A percentile compares a stretch with the other conserved stretches of the same genome.
These are phyloP conservation scores for Pseudocercospora pini-densiflorae DNA, from an alignment of 2,329 filamentous ascomycete species.

Conservation along the genomic window DNA sequence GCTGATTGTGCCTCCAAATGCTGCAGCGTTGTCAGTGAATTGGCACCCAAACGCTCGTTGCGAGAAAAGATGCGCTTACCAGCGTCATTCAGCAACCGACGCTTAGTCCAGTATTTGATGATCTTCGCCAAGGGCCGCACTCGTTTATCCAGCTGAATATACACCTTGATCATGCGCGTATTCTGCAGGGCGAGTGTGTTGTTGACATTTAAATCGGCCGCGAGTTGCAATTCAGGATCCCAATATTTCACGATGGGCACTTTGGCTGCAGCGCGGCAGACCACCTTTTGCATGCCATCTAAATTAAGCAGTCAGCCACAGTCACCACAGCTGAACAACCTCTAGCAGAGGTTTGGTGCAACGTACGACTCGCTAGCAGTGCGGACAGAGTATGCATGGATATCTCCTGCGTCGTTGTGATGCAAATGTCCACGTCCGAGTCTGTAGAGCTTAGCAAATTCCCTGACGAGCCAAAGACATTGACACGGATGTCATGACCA, in stretches of 20 bases:
- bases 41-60: too few relatives aligned
- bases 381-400: slow-evolving; percentile 89
- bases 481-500: slow-evolving; percentile 83
- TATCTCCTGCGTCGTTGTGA: slow-evolving; percentile 90
- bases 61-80: slow-evolving; percentile 60
- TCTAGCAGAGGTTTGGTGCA: slow-evolving; percentile 9
- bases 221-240: slow-evolving; percentile 88
- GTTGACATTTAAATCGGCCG: slow-evolving; percentile 99
- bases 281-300: slow-evolving; percentile 97
- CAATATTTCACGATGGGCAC: slow-evolving; percentile 99
- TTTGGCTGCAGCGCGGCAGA: slow-evolving; percentile 92
- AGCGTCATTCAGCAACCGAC: slow-evolving; percentile 91
- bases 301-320: slow-evolving; percentile 31
- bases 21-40: slow-evolving; percentile 51
- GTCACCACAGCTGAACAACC: slow-evolving; percentile 5
- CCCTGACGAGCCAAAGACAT: slow-evolving; percentile 97
- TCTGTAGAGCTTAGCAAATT: slow-evolving; percentile 94
- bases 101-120: slow-evolving; percentile 96
- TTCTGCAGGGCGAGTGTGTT: slow-evolving; percentile 95
- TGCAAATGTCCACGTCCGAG: slow-evolving; percentile 98
- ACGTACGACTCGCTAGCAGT: slow-evolving; percentile 80
- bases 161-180: slow-evolving; percentile 96
- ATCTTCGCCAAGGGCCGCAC: slow-evolving; percentile 94
- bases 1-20: slow-evolving; percentile 89
- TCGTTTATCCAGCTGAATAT: slow-evolving; percentile 89